Percentiles rank a stretch among this genome's conserved stretches.
Conservation (phyloP, 2,329 filamentous ascomycete genomes). For the Colletotrichum sp. region DNA sequence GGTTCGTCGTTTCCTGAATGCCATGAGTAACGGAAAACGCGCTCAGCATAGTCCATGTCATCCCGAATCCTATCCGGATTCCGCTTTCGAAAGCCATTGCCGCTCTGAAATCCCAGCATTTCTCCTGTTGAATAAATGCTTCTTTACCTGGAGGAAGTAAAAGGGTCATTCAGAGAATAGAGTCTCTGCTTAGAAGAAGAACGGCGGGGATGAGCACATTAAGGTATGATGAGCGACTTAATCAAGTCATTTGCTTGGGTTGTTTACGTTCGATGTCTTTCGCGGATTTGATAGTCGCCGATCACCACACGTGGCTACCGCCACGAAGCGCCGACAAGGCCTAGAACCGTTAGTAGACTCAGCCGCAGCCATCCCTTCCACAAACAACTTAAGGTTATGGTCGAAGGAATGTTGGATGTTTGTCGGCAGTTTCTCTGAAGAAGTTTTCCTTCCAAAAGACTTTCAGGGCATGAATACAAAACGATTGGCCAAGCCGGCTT, state of each 20-base stretch:
- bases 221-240: not conserved
- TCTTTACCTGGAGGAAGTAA: not conserved
- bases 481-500: not conserved
- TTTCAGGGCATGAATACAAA: not conserved
- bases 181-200: not conserved
- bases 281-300: not conserved
- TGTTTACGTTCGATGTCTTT: not conserved
- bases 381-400: not conserved
- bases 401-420: not conserved
- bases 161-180: not conserved
- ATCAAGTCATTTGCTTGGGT: not conserved
- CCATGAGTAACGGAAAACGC: not conserved
- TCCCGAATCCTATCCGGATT: not conserved
- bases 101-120: not conserved
- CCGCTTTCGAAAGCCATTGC: not conserved
- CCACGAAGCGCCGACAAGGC: not conserved
- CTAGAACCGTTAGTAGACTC: not conserved
- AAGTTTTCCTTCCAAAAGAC: too few relatives aligned
- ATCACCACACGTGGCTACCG: not conserved
- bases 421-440: not conserved
- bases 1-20: not conserved
- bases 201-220: not conserved
- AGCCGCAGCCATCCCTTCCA: not conserved
- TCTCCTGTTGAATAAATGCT: not conserved
- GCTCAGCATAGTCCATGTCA: not conserved